Percentiles rank a stretch among this genome's conserved stretches.
These are phyloP conservation scores for Pseudocercospora eumusae DNA, from an alignment of 2,329 filamentous ascomycete species.

Conservation along the genomic window DNA sequence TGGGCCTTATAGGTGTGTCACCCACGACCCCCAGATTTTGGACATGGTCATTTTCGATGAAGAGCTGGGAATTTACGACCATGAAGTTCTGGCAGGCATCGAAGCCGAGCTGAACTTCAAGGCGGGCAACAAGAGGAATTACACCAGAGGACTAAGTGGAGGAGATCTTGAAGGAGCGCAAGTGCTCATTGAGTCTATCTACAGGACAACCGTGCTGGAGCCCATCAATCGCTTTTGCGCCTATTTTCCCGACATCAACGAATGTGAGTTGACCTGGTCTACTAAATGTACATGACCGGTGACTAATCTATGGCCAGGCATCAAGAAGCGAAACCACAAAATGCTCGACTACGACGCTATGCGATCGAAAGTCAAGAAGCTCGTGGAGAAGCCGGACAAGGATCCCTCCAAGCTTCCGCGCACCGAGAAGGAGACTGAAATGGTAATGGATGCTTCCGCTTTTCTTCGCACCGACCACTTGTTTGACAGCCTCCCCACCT, in stretches of 20 bases:
- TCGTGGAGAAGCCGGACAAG: conserved; percentile 98
- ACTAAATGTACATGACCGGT: background rate
- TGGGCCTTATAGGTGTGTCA: conserved; percentile 77
- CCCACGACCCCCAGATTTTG: conserved; percentile 23
- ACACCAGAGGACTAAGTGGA: conserved; percentile 19
- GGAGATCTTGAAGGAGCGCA: conserved; percentile 22
- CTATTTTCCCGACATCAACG: conserved; percentile 98
- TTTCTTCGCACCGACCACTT: conserved; percentile 22
- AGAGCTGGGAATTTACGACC: conserved; percentile 24
- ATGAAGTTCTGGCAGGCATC: conserved; percentile 27
- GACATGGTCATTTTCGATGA: conserved; percentile 24
- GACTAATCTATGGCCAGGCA: conserved; percentile 54
- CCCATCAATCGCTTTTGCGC: conserved; percentile 95
- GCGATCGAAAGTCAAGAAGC: conserved; percentile 92
- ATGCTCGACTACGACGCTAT: conserved; percentile 97
- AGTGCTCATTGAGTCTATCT: conserved; percentile 38
- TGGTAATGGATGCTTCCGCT: conserved; percentile 48
- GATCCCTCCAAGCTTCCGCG: conserved; percentile 94
- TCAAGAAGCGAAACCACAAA: conserved; percentile 98
- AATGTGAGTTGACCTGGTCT: conserved; percentile 62
- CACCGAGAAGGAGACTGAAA: conserved; percentile 93
- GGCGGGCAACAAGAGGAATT: conserved; percentile 29
- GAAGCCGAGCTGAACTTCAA: conserved; percentile 36
- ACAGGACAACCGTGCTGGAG: conserved; percentile 84
- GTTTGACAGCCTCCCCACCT: conserved; percentile 9